Percentiles rank a stretch among this genome's conserved stretches.
Conservation (phyloP, 1,284 basidiomycete genomes). For the Flammula alnicola region DNA sequence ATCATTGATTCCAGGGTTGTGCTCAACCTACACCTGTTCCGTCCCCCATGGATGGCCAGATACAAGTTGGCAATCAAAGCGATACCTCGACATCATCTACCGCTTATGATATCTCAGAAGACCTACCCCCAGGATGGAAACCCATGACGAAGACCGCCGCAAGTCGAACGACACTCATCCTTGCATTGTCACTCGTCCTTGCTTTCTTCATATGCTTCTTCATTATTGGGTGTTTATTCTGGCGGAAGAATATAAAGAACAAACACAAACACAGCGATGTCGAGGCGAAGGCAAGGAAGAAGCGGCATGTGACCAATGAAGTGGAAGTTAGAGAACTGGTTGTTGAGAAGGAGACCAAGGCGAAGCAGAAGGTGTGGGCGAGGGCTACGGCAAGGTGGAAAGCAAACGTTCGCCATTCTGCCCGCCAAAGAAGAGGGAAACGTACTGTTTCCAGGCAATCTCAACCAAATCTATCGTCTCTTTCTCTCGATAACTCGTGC, state of each 20-base stretch:
- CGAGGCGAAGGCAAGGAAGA: slow-evolving; percentile 40
- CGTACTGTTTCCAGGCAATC: slow-evolving; percentile 32
- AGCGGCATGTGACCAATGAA: slow-evolving; percentile 25
- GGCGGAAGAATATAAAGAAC: slow-evolving; percentile 53
- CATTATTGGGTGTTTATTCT: slow-evolving; percentile 60
- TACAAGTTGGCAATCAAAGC: slow-evolving; percentile 25
- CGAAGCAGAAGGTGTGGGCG: slow-evolving; percentile 62
- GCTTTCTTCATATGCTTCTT: slow-evolving; percentile 59
- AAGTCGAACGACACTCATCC: slow-evolving; percentile 52
- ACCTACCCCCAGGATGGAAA: slow-evolving; percentile 65
- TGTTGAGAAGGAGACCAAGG: slow-evolving; percentile 48
- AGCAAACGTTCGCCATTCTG: slow-evolving; percentile 57
- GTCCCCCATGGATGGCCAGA: slow-evolving; percentile 36
- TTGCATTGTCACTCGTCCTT: slow-evolving; percentile 62
- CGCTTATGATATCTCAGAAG: slow-evolving; percentile 37
- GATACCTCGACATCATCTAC: slow-evolving; percentile 23
- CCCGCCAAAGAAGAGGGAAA: slow-evolving; percentile 56
- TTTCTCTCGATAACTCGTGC: slow-evolving; percentile 23
- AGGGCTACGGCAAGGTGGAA: slow-evolving; percentile 68
- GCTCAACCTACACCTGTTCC: slow-evolving; percentile 11
- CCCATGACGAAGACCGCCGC: slow-evolving; percentile 27
- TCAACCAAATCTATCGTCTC: slow-evolving; percentile 30
- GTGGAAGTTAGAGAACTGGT: slow-evolving; percentile 36
- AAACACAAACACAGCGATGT: slow-evolving; percentile 40
- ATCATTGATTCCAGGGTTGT: slow-evolving; percentile 13